Conservation (phyloP, 805 yeast species). For the Candida argentea region DNA sequence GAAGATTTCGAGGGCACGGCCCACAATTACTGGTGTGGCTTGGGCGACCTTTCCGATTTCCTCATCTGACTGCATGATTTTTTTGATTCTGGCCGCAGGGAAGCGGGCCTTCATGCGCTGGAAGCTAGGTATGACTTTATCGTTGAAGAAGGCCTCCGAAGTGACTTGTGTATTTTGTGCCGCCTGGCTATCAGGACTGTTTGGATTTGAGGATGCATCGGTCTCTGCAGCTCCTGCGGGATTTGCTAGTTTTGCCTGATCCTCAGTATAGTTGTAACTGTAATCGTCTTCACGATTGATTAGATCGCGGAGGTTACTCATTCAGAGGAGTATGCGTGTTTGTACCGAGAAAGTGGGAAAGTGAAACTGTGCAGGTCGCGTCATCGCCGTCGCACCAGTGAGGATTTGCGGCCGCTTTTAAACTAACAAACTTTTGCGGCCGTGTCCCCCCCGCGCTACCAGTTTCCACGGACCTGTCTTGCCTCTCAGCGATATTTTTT, state of each 20-base stretch:
- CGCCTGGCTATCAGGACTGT: neutral
- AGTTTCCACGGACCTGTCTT: no score
- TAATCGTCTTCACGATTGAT: constrained; percentile 16
- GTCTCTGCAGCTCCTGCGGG: neutral
- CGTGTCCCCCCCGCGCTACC: no score
- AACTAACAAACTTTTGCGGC: no score
- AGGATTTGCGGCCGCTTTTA: no score
- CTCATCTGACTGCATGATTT: constrained; percentile 95
- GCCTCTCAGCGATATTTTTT: no score
- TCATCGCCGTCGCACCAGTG: no score
- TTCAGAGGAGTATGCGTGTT: no score
- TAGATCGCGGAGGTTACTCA: constrained; percentile 18
- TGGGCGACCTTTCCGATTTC: constrained; percentile 98
- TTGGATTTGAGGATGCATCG: neutral
- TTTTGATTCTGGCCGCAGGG: constrained; percentile 90
- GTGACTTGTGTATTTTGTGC: constrained; percentile 8
- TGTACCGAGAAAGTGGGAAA: no score
- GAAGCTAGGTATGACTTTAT: constrained; percentile 24
- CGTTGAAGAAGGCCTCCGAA: no score
- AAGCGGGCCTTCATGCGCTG: constrained; percentile 66
- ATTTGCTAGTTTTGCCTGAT: neutral
- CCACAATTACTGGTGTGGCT: constrained; percentile 97
- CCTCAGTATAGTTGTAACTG: constrained; percentile 6
- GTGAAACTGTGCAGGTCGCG: no score
- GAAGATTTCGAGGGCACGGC: constrained; percentile 87